Percentiles rank a stretch among this genome's conserved stretches.
Conservation (phyloP, 257 asterid genomes). For the Ocimum tenuiflorum region DNA sequence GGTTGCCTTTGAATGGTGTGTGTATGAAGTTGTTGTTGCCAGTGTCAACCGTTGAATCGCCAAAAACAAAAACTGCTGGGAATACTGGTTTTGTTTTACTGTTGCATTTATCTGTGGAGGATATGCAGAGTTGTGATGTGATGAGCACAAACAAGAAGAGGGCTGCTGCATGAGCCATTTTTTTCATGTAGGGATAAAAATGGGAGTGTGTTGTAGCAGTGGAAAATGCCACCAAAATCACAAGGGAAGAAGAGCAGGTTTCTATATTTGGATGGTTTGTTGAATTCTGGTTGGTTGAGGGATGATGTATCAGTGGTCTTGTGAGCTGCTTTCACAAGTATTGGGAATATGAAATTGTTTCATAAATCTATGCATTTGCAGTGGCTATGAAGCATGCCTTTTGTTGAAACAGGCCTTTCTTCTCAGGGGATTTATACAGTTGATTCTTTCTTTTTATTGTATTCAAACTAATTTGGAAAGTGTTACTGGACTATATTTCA, state of each 20-base stretch:
- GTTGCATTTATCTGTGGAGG: conserved; percentile 10
- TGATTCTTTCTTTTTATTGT: too few species aligned
- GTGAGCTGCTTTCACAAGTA: neutral
- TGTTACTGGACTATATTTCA: too few species aligned
- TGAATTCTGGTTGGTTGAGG: neutral
- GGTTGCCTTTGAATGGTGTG: conserved; percentile 36
- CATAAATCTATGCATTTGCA: neutral
- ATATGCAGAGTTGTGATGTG: conserved; percentile 17
- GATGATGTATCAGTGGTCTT: neutral
- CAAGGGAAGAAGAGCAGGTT: neutral
- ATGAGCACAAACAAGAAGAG: conserved; percentile 19
- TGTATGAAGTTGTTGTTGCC: conserved; percentile 70
- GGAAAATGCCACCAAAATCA: too few species aligned
- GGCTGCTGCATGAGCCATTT: neutral
- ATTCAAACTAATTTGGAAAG: too few species aligned
- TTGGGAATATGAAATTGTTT: neutral
- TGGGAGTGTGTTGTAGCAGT: too few species aligned
- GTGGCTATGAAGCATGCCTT: too few species aligned
- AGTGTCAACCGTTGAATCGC: conserved; percentile 62
- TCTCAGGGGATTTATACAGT: too few species aligned
- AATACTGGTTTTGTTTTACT: conserved; percentile 24
- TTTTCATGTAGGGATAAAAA: neutral
- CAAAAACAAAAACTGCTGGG: conserved; percentile 56
- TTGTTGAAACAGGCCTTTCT: neutral
- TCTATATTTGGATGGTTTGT: neutral